Percentiles rank a stretch among this genome's conserved stretches.
These are phyloP conservation scores for Mycotypha africana DNA, from an alignment of 371 early-diverging fungal genomes.

Conservation along the genomic window DNA sequence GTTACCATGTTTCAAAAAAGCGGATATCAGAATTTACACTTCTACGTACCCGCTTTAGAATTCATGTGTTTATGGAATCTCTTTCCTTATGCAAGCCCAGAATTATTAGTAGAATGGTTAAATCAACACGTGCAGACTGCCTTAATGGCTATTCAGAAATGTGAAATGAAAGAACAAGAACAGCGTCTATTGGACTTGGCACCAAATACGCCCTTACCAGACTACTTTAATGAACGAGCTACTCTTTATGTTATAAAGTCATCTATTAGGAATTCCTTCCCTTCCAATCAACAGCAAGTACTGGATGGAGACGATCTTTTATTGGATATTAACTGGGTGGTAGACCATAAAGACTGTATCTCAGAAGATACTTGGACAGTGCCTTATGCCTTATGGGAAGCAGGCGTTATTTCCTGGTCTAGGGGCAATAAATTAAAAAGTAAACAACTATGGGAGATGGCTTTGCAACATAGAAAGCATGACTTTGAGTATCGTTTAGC, in stretches of 20 bases:
- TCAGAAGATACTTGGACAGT: conserved; percentile 48
- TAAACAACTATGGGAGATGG: conserved; percentile 35
- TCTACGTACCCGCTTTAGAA: conserved; percentile 48
- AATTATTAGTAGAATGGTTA: conserved; percentile 23
- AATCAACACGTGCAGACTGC: conserved; percentile 21
- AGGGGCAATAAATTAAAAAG: conserved; percentile 22
- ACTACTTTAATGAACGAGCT: conserved; percentile 37
- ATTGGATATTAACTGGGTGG: conserved; percentile 48
- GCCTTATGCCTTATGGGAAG: conserved; percentile 56
- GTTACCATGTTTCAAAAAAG: conserved; percentile 42
- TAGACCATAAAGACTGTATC: conserved; percentile 44
- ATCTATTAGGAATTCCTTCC: conserved; percentile 27
- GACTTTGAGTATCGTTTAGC: conserved; percentile 42
- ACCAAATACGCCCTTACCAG: conserved; percentile 30
- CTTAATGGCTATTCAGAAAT: conserved; percentile 21
- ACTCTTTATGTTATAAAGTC: conserved; percentile 31
- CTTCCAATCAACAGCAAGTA: no score
- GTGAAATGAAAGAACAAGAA: conserved; percentile 32
- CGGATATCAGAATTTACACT: conserved; percentile 44
- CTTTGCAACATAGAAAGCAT: conserved; percentile 29
- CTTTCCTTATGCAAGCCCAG: conserved; percentile 37
- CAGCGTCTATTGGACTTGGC: conserved; percentile 34
- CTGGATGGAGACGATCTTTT: conserved; percentile 17
- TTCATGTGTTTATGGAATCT: conserved; percentile 56
- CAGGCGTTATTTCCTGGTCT: conserved; percentile 34